Evolutionary conservation across 1,284 basidiomycete species (phyloP).

Genomic region (Naganishia liquefaciens): DNA sequence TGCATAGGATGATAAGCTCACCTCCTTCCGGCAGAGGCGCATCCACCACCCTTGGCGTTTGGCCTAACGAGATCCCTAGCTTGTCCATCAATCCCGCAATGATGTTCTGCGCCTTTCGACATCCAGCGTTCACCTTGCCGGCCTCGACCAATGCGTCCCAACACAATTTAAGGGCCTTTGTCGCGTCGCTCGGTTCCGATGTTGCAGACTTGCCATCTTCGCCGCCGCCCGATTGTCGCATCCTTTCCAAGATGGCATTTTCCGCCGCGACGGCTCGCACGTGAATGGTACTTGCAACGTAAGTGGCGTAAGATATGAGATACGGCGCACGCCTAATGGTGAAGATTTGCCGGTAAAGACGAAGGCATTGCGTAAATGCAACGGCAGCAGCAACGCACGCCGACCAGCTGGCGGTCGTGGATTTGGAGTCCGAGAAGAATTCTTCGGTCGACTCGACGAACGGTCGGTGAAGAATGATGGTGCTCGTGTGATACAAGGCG

Average conservation of each 20-base stretch:
- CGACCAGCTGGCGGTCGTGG: conserved; percentile 39
- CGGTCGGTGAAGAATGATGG: conserved; percentile 45
- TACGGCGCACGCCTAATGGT: conserved; percentile 45
- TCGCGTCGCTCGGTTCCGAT: conserved; percentile 30
- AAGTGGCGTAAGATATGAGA: conserved; percentile 46
- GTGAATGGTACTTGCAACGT: conserved; percentile 45
- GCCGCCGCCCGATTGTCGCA: background rate
- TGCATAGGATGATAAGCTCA: conserved; percentile 1
- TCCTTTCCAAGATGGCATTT: conserved; percentile 20
- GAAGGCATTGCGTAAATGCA: conserved; percentile 39
- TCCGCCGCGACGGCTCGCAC: conserved; percentile 41
- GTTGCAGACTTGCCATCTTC: conserved; percentile 33
- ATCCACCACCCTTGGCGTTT: conserved; percentile 2
- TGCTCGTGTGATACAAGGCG: conserved; percentile 43
- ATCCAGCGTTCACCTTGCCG: conserved; percentile 38
- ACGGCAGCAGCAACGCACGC: conserved; percentile 43
- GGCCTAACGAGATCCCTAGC: conserved; percentile 31
- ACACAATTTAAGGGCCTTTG: conserved; percentile 36
- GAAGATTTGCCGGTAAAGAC: conserved; percentile 40
- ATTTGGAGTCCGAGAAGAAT: conserved; percentile 32
- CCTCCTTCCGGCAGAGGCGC: conserved; percentile 10
- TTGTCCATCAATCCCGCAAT: conserved; percentile 35
- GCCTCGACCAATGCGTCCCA: conserved; percentile 39
- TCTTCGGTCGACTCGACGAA: conserved; percentile 39
- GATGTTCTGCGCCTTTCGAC: conserved; percentile 36